phyloP scores from a whole-genome alignment of 805 yeast genomes.

The Kazachstania viticola region DNA sequence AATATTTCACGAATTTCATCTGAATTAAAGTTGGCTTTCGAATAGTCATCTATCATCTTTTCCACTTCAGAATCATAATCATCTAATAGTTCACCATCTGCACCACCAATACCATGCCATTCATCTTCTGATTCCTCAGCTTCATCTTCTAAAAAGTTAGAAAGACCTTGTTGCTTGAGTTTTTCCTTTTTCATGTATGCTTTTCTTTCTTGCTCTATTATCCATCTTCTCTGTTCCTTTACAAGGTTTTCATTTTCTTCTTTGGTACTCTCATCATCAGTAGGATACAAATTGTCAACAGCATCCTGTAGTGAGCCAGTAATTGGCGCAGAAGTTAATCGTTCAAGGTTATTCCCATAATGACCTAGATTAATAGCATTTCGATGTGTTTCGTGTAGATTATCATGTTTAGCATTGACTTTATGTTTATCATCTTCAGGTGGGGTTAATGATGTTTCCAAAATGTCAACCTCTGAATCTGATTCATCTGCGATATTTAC shows the following conservation, averaged over 20 bases:
- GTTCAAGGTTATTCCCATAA: constrained; percentile 18
- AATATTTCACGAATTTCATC: constrained; percentile 46
- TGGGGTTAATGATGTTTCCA: background rate
- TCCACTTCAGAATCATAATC: constrained; percentile 68
- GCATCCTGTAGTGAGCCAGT: constrained; percentile 1
- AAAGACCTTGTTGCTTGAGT: constrained; percentile 46
- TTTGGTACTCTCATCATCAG: constrained; percentile 3
- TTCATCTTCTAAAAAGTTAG: constrained; percentile 60
- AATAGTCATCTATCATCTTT: constrained; percentile 61
- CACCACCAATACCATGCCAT: constrained; percentile 74
- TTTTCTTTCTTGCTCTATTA: constrained; percentile 14
- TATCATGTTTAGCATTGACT: background rate
- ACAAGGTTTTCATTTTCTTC: constrained; percentile 4
- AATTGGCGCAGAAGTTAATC: background rate
- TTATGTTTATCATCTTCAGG: constrained; percentile 5
- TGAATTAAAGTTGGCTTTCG: constrained; percentile 44
- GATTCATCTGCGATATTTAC: constrained; percentile 4
- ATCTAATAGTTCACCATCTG: constrained; percentile 40
- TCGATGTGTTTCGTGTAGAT: background rate
- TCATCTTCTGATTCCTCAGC: constrained; percentile 88
- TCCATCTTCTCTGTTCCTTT: constrained; percentile 12
- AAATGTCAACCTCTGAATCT: constrained; percentile 4
- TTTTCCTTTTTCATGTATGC: constrained; percentile 32
- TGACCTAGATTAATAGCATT: constrained; percentile 20
- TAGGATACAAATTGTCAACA: background rate